Evolutionary conservation across 1,284 basidiomycete species (phyloP).

Genomic region (Irpex lacteus): DNA sequence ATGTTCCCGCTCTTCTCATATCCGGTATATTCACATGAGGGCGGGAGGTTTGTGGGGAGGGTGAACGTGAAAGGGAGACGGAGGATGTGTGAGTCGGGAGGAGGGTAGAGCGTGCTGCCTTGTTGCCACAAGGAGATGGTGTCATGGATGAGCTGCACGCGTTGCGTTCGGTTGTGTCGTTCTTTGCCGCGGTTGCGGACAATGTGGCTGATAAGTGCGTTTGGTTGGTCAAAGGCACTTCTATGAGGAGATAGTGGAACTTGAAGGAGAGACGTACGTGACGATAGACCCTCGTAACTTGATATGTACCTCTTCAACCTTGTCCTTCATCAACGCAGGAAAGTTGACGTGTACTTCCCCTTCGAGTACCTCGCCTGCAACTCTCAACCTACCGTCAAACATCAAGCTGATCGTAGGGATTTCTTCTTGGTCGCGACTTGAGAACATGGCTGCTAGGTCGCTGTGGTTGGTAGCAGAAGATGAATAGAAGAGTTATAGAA

Average conservation of each 20-base stretch:
- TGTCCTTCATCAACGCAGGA: conserved; percentile 15
- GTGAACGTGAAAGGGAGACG: conserved; percentile 22
- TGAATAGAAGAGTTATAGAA: neutral
- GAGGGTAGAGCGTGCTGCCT: conserved; percentile 19
- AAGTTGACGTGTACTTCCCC: conserved; percentile 23
- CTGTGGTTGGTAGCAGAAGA: neutral
- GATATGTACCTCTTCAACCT: conserved; percentile 21
- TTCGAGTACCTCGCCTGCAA: conserved; percentile 12
- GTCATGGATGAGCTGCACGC: neutral
- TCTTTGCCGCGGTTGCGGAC: neutral
- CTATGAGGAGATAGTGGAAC: neutral
- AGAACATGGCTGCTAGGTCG: neutral
- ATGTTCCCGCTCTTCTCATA: neutral
- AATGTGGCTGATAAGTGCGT: neutral
- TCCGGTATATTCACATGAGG: conserved; percentile 18
- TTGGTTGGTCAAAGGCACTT: neutral
- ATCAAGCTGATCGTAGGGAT: conserved; percentile 2
- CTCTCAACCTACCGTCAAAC: conserved; percentile 1
- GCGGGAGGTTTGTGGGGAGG: conserved; percentile 19
- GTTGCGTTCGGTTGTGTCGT: neutral
- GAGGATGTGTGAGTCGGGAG: conserved; percentile 20
- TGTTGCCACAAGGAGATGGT: conserved; percentile 21
- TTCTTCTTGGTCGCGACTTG: neutral
- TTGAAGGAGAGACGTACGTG: conserved; percentile 14
- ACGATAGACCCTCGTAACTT: conserved; percentile 20